These are phyloP conservation scores for Seiridium unicorne DNA, from an alignment of 2,329 filamentous ascomycete species.

Conservation along the genomic window DNA sequence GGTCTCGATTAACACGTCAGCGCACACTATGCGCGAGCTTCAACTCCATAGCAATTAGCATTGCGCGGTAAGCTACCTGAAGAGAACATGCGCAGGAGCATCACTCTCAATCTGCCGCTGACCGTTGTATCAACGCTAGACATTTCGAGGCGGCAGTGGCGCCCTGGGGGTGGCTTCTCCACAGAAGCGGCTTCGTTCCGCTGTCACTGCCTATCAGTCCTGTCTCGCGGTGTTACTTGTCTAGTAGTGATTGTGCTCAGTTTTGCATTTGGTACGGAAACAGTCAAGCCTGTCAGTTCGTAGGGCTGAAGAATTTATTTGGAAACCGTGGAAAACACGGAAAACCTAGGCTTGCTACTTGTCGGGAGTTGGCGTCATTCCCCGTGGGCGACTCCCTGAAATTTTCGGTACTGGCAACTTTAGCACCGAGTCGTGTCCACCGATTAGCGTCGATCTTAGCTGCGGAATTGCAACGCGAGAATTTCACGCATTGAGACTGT, in stretches of 20 bases:
- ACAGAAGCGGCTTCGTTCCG: background rate
- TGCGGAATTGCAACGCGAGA: background rate
- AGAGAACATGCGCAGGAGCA: no score
- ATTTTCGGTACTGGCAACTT: background rate
- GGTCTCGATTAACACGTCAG: no score
- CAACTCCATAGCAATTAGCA: no score
- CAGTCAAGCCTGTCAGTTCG: background rate
- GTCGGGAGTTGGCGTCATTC: background rate
- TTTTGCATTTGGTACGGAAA: no score
- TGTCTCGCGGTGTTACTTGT: no score
- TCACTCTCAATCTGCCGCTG: no score
- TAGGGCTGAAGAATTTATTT: background rate
- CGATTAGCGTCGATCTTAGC: background rate
- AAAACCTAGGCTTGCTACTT: background rate
- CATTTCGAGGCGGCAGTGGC: background rate
- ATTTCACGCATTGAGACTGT: no score
- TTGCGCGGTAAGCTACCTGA: no score
- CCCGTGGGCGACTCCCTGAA: background rate
- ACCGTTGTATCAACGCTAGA: no score
- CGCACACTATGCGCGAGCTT: no score
- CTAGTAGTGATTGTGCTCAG: no score
- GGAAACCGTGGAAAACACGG: background rate
- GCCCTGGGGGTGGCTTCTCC: background rate
- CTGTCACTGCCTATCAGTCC: background rate
- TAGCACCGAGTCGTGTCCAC: background rate